Evolutionary conservation across 768 basidiomycete species (phyloP).

Genomic region (Tricholoma matsutake): DNA sequence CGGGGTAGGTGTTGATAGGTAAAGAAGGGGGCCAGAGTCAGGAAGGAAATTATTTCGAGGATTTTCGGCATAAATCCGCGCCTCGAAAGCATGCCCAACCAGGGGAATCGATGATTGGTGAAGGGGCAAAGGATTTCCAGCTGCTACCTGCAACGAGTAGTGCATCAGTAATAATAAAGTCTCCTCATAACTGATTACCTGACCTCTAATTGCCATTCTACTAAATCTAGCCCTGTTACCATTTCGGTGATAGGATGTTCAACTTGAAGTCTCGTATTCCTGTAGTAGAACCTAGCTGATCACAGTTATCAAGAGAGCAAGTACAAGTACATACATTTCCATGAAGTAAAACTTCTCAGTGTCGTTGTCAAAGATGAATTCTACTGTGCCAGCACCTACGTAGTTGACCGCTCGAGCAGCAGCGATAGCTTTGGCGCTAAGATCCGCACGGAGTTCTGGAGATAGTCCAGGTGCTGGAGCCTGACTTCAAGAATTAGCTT

Average conservation of each 20-base stretch:
- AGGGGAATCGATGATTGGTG: slow-evolving; percentile 76
- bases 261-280: slow-evolving; percentile 85
- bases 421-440: slow-evolving; percentile 84
- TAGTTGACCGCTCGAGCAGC: slow-evolving; percentile 93
- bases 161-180: not conserved
- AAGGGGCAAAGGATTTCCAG: slow-evolving; percentile 82
- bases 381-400: slow-evolving; percentile 90
- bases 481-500: slow-evolving; percentile 31
- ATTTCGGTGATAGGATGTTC: slow-evolving; percentile 95
- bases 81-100: slow-evolving; percentile 92
- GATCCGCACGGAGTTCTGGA: slow-evolving; percentile 71
- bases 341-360: slow-evolving; percentile 88
- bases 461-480: slow-evolving; percentile 90
- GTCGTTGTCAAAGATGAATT: slow-evolving; percentile 95
- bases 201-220: slow-evolving; percentile 93
- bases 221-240: slow-evolving; percentile 91
- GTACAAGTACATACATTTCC: slow-evolving; percentile 69
- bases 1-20: slow-evolving; percentile 76
- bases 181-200: not conserved
- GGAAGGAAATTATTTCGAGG: slow-evolving; percentile 92
- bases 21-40: slow-evolving; percentile 79
- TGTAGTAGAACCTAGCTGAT: slow-evolving; percentile 21
- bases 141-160: slow-evolving; percentile 58
- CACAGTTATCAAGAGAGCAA: not conserved
- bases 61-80: slow-evolving; percentile 93